Conservation (phyloP, 768 basidiomycete genomes). For the Suillus subalutaceus region DNA sequence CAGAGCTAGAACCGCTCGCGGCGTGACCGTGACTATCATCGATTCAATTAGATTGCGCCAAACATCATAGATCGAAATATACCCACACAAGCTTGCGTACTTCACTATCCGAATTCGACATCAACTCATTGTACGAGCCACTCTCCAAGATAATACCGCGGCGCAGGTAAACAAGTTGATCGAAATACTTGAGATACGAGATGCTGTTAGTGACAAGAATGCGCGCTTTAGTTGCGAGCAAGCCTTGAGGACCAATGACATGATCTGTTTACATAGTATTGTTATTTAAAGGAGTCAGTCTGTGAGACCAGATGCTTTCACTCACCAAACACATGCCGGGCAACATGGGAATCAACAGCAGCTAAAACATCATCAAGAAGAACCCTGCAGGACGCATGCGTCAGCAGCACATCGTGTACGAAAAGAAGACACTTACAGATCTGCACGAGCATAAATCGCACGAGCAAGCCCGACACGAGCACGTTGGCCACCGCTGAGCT, state of each 20-base stretch:
- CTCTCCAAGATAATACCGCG: conserved; percentile 81
- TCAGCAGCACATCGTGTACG: neutral
- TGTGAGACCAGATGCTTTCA: neutral
- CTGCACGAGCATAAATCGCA: conserved; percentile 90
- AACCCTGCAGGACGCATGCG: conserved; percentile 41
- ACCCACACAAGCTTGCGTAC: conserved; percentile 77
- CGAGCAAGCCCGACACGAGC: conserved; percentile 84
- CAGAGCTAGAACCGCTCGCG: conserved; percentile 45
- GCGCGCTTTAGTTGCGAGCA: conserved; percentile 82
- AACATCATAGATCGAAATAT: neutral
- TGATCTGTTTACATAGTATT: conserved; percentile 51
- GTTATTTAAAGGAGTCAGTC: conserved; percentile 1
- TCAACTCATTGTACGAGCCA: conserved; percentile 64
- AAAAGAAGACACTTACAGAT: conserved; percentile 55
- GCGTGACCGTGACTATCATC: conserved; percentile 49
- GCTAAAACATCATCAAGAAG: conserved; percentile 91
- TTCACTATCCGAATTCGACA: conserved; percentile 63
- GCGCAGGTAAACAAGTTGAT: conserved; percentile 74
- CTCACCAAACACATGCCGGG: conserved; percentile 80
- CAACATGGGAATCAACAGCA: conserved; percentile 86
- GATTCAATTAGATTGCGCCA: neutral
- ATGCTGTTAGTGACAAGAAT: conserved; percentile 88
- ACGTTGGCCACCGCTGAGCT: conserved; percentile 84
- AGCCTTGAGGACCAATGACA: conserved; percentile 83
- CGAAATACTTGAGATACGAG: conserved; percentile 79